Percentiles rank a stretch among this genome's conserved stretches.
Conservation (phyloP, 1,284 basidiomycete species). For the Thecaphora frezii region DNA sequence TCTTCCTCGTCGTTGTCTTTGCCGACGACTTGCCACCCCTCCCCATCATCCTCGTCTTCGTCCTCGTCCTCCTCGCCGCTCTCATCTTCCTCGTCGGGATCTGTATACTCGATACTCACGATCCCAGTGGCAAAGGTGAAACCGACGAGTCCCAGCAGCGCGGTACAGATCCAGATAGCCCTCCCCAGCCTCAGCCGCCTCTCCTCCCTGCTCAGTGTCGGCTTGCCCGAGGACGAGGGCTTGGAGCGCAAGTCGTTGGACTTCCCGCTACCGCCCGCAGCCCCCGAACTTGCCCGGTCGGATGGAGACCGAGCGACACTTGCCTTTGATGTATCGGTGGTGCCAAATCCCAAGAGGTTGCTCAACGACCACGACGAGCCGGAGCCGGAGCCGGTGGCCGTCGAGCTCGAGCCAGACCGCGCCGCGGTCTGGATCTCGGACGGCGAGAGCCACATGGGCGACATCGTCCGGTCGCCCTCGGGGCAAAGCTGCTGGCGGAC, state of each 20-base stretch:
- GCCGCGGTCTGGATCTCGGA: slow-evolving; percentile 6
- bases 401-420: not conserved
- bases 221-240: slow-evolving; percentile 1
- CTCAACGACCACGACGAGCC: slow-evolving; percentile 18
- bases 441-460: slow-evolving; percentile 12
- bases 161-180: slow-evolving; percentile 36
- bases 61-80: slow-evolving; percentile 10
- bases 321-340: slow-evolving; percentile 14
- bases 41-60: slow-evolving; percentile 16
- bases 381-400: not conserved
- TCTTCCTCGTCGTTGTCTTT: not conserved
- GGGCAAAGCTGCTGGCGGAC: slow-evolving; percentile 20
- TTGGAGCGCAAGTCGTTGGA: slow-evolving; percentile 2
- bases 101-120: slow-evolving; percentile 38
- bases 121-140: slow-evolving; percentile 47
- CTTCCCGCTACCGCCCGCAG: too few species aligned
- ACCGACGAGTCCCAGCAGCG: slow-evolving; percentile 40
- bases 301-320: slow-evolving; percentile 7
- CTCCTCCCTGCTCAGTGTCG: slow-evolving; percentile 8
- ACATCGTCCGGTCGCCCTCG: not conserved
- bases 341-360: not conserved
- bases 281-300: too few species aligned
- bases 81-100: slow-evolving; percentile 12
- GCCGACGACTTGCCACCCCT: not conserved
- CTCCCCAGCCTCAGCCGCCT: slow-evolving; percentile 31